phyloP scores from a whole-genome alignment of 2,329 filamentous ascomycete species.

The Curvularia verruculosa region DNA sequence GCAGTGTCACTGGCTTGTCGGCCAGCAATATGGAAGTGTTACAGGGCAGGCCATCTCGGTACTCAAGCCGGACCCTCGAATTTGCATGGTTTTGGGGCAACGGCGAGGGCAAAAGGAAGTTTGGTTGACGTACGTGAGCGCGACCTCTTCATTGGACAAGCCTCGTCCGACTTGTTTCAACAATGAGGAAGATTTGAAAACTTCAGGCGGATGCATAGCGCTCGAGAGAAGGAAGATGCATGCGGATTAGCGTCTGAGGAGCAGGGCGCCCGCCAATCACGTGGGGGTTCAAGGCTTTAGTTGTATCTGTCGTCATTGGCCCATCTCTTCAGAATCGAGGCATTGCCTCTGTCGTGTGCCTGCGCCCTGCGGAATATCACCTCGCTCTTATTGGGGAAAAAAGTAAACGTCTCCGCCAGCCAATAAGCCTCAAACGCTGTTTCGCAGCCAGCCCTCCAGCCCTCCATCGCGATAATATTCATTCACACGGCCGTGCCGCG shows the following conservation, averaged over 20 bases:
- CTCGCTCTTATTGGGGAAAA: background rate
- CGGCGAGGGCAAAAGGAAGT: background rate
- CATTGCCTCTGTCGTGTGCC: background rate
- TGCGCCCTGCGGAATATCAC: background rate
- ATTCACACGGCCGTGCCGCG: background rate
- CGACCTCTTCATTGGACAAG: conserved; percentile 1
- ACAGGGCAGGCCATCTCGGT: conserved; percentile 15
- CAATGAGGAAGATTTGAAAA: conserved; percentile 1
- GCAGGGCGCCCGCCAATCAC: conserved; percentile 7
- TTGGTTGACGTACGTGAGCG: background rate
- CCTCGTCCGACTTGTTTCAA: background rate
- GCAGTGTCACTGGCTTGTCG: conserved; percentile 7
- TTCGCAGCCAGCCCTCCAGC: background rate
- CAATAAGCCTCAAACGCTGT: background rate
- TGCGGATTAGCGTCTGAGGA: conserved; percentile 6
- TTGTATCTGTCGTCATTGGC: conserved; percentile 10
- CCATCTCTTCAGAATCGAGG: conserved; percentile 1
- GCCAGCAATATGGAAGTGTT: conserved; percentile 10
- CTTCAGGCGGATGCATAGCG: background rate
- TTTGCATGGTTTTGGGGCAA: conserved; percentile 1
- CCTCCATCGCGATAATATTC: background rate
- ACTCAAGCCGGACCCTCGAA: conserved; percentile 6
- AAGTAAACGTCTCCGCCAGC: background rate
- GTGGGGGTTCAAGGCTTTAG: background rate
- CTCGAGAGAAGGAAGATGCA: conserved; percentile 7